Evolutionary conservation across 345 rosid genomes (phyloP).

Genomic region (Euphorbia lathyris): DNA sequence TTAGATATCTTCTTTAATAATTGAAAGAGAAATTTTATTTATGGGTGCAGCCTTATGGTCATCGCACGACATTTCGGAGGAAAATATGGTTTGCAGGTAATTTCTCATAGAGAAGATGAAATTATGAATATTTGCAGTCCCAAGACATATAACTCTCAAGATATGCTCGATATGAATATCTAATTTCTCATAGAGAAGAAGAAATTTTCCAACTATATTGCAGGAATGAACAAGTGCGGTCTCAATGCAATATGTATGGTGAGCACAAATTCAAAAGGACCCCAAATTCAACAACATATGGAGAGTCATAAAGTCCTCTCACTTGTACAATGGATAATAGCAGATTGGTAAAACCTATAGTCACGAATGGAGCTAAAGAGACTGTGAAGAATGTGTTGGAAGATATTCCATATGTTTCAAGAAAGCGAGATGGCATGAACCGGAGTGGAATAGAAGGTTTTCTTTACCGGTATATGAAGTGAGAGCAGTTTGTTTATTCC

Average conservation of each 20-base stretch:
- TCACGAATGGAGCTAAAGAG: conserved; percentile 25
- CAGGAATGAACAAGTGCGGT: conserved; percentile 41
- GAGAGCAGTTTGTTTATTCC: conserved; percentile 32
- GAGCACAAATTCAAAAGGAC: conserved; percentile 15
- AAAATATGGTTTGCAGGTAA: no score
- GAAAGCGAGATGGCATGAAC: conserved; percentile 25
- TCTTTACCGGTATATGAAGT: conserved; percentile 25
- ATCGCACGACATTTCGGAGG: no score
- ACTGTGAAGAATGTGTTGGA: conserved; percentile 16
- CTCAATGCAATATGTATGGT: conserved; percentile 45
- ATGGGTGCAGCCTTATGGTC: no score
- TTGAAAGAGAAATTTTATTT: no score
- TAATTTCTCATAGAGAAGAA: no score
- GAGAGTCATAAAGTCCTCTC: conserved; percentile 9
- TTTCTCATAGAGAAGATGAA: no score
- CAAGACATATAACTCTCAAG: no score
- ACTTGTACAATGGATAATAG: conserved; percentile 10
- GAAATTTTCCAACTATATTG: no score
- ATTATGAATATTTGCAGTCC: no score
- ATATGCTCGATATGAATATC: no score
- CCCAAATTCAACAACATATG: conserved; percentile 5
- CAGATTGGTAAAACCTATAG: neutral
- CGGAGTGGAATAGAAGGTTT: conserved; percentile 29
- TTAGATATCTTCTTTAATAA: no score
- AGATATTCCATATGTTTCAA: conserved; percentile 32